A percentile compares a stretch with the other conserved stretches of the same genome.
phyloP scores from a whole-genome alignment of 352 stramenopile genomes.

The Globisporangium takayamanum region DNA sequence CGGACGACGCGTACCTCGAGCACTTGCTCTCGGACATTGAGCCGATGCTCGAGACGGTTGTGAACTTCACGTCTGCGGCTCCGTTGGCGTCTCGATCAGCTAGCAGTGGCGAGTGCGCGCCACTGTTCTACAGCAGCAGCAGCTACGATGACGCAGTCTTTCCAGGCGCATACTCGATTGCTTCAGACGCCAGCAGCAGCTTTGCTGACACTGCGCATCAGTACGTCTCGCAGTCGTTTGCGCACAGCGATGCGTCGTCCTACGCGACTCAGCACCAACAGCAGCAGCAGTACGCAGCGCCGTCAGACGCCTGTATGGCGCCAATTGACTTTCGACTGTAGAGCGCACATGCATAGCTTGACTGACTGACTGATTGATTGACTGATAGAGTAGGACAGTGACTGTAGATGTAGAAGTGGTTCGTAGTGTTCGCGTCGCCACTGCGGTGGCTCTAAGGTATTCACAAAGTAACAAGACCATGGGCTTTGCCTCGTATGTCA shows the following conservation, averaged over 20 bases:
- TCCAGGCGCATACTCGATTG: too few species aligned
- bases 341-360: not conserved
- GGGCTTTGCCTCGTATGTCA: too few species aligned
- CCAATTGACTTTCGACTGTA: conserved; percentile 2
- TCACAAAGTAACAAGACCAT: too few species aligned
- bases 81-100: not conserved
- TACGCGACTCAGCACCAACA: not conserved
- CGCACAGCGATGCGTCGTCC: not conserved
- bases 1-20: conserved; percentile 29
- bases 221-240: not conserved
- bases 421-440: too few species aligned
- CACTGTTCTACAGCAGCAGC: not conserved
- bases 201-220: not conserved
- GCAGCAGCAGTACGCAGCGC: not conserved
- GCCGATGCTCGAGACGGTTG: conserved; percentile 41
- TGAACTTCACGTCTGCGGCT: conserved; percentile 27
- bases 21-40: conserved; percentile 45
- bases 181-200: too few species aligned
- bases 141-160: not conserved
- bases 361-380: too few species aligned
- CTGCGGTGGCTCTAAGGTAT: too few species aligned
- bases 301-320: not conserved
- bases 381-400: too few species aligned
- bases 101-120: too few species aligned
- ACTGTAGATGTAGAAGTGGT: too few species aligned